Conservation (phyloP, 176 grass and related monocot species). For the Elaeis guineensis region DNA sequence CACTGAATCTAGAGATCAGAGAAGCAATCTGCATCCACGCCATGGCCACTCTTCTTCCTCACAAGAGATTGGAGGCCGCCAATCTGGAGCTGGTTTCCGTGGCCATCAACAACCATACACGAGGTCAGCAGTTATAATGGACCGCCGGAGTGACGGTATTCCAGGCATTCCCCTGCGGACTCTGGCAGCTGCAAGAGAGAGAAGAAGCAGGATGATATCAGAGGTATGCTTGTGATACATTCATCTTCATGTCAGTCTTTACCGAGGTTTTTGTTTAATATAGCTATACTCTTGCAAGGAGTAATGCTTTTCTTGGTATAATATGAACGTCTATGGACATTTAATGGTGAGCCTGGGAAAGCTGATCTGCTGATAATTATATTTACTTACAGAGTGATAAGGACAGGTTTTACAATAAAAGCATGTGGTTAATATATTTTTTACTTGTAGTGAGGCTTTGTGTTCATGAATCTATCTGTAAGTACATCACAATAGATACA, state of each 20-base stretch:
- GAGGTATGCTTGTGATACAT: slow-evolving; percentile 12
- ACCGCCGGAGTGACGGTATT: slow-evolving; percentile 10
- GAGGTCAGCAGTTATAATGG: slow-evolving; percentile 2
- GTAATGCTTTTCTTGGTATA: neutral
- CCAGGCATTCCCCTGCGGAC: slow-evolving; percentile 14
- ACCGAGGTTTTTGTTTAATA: no score
- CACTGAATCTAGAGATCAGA: slow-evolving; percentile 7
- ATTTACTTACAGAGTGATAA: no score
- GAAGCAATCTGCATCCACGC: neutral
- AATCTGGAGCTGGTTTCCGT: slow-evolving; percentile 11
- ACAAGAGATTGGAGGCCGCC: slow-evolving; percentile 9
- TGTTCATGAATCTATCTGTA: no score
- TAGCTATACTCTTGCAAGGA: neutral
- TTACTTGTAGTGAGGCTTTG: no score
- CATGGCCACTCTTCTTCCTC: neutral
- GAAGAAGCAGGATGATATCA: slow-evolving; percentile 16
- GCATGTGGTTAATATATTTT: no score
- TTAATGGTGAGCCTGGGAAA: no score
- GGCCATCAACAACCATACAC: slow-evolving; percentile 14
- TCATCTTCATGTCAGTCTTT: neutral
- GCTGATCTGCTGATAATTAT: no score
- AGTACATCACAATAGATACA: no score
- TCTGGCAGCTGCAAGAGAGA: slow-evolving; percentile 17
- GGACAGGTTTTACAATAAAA: no score
- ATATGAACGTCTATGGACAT: no score